Conservation (phyloP, 2,329 filamentous ascomycete species). For the Trichoderma arundinaceum region DNA sequence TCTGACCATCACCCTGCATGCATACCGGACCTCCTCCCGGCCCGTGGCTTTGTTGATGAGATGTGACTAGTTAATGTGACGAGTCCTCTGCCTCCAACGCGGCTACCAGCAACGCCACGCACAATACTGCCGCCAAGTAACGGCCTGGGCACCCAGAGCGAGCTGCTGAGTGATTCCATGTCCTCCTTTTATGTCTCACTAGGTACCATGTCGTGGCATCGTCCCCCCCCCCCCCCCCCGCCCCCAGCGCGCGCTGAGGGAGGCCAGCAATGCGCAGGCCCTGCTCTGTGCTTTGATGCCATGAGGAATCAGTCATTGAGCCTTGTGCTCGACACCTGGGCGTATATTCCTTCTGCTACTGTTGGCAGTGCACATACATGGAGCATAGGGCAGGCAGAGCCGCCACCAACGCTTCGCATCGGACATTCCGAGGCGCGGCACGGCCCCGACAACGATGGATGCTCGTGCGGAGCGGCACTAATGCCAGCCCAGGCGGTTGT, state of each 20-base stretch:
- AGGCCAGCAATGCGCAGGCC: slow-evolving; percentile 15
- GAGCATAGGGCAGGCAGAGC: background rate
- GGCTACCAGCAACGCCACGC: slow-evolving; percentile 15
- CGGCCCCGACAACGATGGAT: slow-evolving; percentile 1
- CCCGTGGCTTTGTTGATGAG: slow-evolving; percentile 24
- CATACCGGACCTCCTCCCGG: slow-evolving; percentile 8
- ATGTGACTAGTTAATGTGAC: slow-evolving; percentile 28
- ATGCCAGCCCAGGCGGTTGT: background rate
- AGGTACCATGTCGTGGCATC: slow-evolving; percentile 12
- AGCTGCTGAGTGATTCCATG: slow-evolving; percentile 1
- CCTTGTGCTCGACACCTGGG: background rate
- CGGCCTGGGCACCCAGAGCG: background rate
- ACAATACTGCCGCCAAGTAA: background rate
- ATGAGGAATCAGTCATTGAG: background rate
- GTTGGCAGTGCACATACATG: background rate
- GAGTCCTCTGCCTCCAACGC: slow-evolving; percentile 8
- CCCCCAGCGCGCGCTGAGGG: background rate
- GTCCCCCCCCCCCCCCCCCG: background rate
- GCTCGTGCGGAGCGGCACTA: slow-evolving; percentile 14
- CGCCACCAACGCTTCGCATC: slow-evolving; percentile 7
- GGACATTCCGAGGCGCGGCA: slow-evolving; percentile 27
- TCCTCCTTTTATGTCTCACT: slow-evolving; percentile 24
- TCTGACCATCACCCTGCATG: slow-evolving; percentile 12
- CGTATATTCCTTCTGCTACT: background rate
- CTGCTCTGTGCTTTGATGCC: slow-evolving; percentile 22